Base-by-base conservation (phyloP, 805 yeast species). In the Nakazawaea molendinolei region DNA sequence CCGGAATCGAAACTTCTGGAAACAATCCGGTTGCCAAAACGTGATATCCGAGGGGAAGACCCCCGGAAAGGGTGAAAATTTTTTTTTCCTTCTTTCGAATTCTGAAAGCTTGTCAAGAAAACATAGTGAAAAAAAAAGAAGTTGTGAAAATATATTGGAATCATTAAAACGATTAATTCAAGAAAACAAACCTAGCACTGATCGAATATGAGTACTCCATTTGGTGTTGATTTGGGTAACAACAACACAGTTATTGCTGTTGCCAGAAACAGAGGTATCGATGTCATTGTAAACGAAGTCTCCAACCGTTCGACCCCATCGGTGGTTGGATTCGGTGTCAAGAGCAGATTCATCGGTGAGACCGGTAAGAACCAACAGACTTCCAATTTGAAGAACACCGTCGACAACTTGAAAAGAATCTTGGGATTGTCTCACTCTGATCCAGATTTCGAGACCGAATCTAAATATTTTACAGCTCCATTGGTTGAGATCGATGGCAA, bases 191-290 rank as follows among this genome's bases (percentile, higher is more conserved):
- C n/a, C n/a, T n/a, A n/a, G n/a, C n/a, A 21, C 13, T 19, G 15
- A 26, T 25, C 18, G 38, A 50, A 43, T 28, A 87, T 86, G 95
- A 84, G 95, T 65, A 74, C 81, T 59, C 95, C 95, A 66, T 84
- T 89, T 57, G 98, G 98, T 71, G 80, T 92, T 65, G 98, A 92
- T 77, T 82, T 92, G 60, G 98, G 98, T 69, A 87, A 87, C 70
- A 74, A 76, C 72, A 84, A 76, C 73, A 79, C 95, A 46, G 97
- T 90, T 50, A 75, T 90, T 59, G 97, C 95, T 28, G 82, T 95
- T 59, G 98, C 98, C 45, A 83, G 90, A 63, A 92, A 90, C 78
- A 81, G 97, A 71, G 97, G 97, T 58, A 92, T 92, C 58, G 99
- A 92, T 64, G 81, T 92, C 54, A 86, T 92, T 54, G 97, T 92